Base-by-base conservation (phyloP, 352 stramenopile genomes). In the Phytophthora pluvialis region DNA sequence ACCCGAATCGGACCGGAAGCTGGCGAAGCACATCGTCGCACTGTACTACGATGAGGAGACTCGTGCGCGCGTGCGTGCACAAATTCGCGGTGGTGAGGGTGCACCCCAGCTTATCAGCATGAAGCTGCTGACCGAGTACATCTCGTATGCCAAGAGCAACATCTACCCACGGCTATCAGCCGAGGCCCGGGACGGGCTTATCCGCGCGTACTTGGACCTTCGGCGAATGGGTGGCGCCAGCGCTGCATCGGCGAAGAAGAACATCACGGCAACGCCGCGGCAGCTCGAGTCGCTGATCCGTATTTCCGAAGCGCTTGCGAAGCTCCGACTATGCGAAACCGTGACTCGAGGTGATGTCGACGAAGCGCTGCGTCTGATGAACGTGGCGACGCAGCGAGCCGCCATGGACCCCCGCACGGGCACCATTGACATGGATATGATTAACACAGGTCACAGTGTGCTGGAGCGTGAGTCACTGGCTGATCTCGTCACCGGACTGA, bases 351-450 rank as follows among this genome's bases (percentile, higher is more conserved):
- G 67, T 25, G 96, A 99, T 77, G 97, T 99, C 0, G 68, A 80
- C 10, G 97, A 99, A 84, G 97, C 97, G 8, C 80, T 98, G 11
- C 83, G 97, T 15, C 86, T 99, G 10, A 99, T 99, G 95, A 98
- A 97, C 57, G 93, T 98, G 44, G 97, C 97, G 6, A 99, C 97
- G 10, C 97, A 99, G 74, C 91, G 88, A 36, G 94, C 98, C 7
- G 97, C 98, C 11, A 99, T 98, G 66, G 98, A 99, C 70, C 97
- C 97, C 31, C 79, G 94, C 40, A 99, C 98, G 2, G 98, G 98
- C 33, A 95, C 93, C n/a, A 99, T 99, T 70, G 97, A 99, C 77
- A 99, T 99, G 97, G 97, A 99, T 73, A 98, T 99, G 93, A 98
- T 99, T 72, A 97, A 97, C 49, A 99, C 96, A 5, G 97, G 96